Conservation (phyloP, 1,284 basidiomycete species). For the Coriolopsis trogii region DNA sequence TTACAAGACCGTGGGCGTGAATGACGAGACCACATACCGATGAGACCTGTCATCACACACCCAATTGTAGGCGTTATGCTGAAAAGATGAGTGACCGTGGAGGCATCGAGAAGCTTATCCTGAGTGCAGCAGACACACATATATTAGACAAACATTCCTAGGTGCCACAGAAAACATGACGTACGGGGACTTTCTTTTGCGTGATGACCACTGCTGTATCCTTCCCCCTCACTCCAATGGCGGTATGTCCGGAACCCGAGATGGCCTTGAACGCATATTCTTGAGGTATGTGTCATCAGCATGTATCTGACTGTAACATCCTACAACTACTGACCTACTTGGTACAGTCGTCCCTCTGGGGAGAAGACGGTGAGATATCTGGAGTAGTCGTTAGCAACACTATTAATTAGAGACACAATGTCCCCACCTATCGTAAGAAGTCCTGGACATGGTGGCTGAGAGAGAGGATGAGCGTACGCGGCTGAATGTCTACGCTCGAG, state of each 20-base stretch:
- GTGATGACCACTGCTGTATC: conserved; percentile 96
- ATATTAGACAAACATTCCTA: not conserved
- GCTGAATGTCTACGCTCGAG: conserved; percentile 19
- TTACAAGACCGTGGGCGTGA: not conserved
- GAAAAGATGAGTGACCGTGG: conserved; percentile 95
- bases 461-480: conserved; percentile 10
- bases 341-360: conserved; percentile 92
- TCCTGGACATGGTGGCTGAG: conserved; percentile 68
- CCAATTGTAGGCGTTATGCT: conserved; percentile 97
- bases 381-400: not conserved
- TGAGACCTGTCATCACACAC: conserved; percentile 95
- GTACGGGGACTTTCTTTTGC: conserved; percentile 96
- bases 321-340: conserved; percentile 80
- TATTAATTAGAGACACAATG: not conserved
- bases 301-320: not conserved
- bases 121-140: conserved; percentile 37
- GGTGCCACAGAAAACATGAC: conserved; percentile 31
- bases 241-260: conserved; percentile 93
- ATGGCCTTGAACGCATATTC: conserved; percentile 99
- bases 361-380: conserved; percentile 94
- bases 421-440: conserved; percentile 83
- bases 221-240: conserved; percentile 91
- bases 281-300: conserved; percentile 36
- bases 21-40: conserved; percentile 55
- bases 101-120: conserved; percentile 98